Evolutionary conservation across 305 asterid species (phyloP).

Genomic region (Salvia sclarea): DNA sequence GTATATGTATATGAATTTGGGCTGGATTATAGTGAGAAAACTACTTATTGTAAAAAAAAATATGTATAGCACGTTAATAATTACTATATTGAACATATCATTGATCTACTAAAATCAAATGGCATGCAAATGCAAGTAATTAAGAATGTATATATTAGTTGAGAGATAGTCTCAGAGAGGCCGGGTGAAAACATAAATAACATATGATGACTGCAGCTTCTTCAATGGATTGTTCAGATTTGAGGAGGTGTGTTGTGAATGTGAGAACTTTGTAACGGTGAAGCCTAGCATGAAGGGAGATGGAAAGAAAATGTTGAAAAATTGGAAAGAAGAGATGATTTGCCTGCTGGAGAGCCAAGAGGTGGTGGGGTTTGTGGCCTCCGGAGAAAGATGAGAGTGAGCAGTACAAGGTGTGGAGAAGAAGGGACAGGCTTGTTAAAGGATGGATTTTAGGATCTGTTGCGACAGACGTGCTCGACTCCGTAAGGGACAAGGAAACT

Average conservation of each 20-base stretch:
- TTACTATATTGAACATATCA: no score
- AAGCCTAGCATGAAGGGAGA: not conserved
- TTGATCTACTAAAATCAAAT: no score
- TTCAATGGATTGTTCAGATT: no score
- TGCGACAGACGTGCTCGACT: not conserved
- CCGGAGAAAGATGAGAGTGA: not conserved
- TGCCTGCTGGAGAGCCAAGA: conserved; percentile 29
- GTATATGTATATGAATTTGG: no score
- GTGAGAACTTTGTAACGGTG: conserved; percentile 16
- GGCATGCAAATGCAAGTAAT: no score
- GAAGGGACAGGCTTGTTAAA: conserved; percentile 19
- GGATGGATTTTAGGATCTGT: conserved; percentile 31
- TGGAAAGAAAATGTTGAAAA: not conserved
- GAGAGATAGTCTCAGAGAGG: no score
- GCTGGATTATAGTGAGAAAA: no score
- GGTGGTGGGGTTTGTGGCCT: not conserved
- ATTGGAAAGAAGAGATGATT: conserved; percentile 22
- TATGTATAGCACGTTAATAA: no score
- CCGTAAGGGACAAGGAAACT: not conserved
- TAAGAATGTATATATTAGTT: no score
- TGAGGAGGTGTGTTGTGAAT: not conserved
- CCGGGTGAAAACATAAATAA: no score
- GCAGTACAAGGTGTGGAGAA: conserved; percentile 13
- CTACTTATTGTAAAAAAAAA: no score
- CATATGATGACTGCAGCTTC: no score